Evolutionary conservation across 306 rosid species (phyloP).

Genomic region (Biancaea sappan): DNA sequence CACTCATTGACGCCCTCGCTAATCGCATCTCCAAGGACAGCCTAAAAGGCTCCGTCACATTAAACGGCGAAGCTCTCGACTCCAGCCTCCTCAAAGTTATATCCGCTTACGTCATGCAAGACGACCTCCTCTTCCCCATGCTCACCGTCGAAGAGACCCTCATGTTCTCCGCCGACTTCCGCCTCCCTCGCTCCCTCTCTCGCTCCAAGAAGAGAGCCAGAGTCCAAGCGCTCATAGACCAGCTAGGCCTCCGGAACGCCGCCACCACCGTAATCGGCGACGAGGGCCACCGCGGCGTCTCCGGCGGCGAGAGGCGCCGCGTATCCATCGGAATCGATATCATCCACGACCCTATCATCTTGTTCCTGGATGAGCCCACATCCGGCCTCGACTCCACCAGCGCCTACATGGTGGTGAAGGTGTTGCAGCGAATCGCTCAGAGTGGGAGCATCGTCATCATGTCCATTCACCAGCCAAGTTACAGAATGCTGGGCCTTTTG

Average conservation of each 20-base stretch:
- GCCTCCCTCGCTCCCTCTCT: slow-evolving; percentile 83
- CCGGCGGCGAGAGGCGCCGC: slow-evolving; percentile 88
- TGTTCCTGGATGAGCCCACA: slow-evolving; percentile 94
- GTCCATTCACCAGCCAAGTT: slow-evolving; percentile 93
- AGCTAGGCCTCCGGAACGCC: slow-evolving; percentile 70
- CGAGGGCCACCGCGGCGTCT: slow-evolving; percentile 87
- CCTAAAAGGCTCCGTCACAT: slow-evolving; percentile 59
- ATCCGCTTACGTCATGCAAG: slow-evolving; percentile 97
- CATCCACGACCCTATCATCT: slow-evolving; percentile 79
- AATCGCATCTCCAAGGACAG: slow-evolving; percentile 77
- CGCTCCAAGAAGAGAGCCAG: slow-evolving; percentile 73
- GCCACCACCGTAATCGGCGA: slow-evolving; percentile 80
- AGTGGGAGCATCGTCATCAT: slow-evolving; percentile 85
- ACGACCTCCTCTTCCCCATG: slow-evolving; percentile 94
- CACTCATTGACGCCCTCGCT: slow-evolving; percentile 86
- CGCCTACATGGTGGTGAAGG: slow-evolving; percentile 93
- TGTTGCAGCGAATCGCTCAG: slow-evolving; percentile 75
- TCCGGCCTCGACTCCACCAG: slow-evolving; percentile 90
- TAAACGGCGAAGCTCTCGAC: slow-evolving; percentile 66
- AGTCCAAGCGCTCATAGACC: slow-evolving; percentile 79
- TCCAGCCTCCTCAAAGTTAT: slow-evolving; percentile 66
- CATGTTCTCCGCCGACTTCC: slow-evolving; percentile 86
- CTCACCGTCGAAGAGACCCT: slow-evolving; percentile 92
- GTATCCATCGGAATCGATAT: slow-evolving; percentile 90
- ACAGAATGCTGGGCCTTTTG: slow-evolving; percentile 62